Evolutionary conservation across 768 basidiomycete species (phyloP).

Genomic region (Hericium erinaceus): DNA sequence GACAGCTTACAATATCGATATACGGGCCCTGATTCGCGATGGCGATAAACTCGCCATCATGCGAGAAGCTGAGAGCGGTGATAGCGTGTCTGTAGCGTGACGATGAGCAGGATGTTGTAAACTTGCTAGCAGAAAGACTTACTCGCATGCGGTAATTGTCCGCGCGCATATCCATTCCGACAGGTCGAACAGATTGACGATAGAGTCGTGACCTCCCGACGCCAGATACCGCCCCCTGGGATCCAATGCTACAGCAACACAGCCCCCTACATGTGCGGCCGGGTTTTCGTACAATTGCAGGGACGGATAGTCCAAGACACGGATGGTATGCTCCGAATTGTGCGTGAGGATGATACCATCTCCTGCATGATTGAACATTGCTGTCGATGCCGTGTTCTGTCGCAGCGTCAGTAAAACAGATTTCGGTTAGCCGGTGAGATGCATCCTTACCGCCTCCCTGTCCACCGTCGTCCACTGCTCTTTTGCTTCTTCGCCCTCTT

Average conservation of each 20-base stretch:
- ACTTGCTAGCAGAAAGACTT: conserved; percentile 21
- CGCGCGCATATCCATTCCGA: conserved; percentile 74
- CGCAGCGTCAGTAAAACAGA: not conserved
- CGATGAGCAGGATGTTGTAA: not conserved
- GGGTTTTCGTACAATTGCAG: conserved; percentile 49
- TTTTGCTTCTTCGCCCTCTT: conserved; percentile 40
- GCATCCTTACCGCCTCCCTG: conserved; percentile 10
- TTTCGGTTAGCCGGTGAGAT: too few relatives aligned
- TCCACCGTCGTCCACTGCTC: conserved; percentile 39
- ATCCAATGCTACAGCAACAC: conserved; percentile 65
- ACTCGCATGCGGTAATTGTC: conserved; percentile 79
- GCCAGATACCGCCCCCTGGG: conserved; percentile 77
- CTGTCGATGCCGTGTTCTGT: conserved; percentile 51
- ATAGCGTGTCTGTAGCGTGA: conserved; percentile 46
- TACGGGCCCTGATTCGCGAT: conserved; percentile 64
- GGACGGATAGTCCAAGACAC: conserved; percentile 62
- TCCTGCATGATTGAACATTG: conserved; percentile 68
- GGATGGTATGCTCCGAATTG: conserved; percentile 53
- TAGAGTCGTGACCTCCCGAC: conserved; percentile 73
- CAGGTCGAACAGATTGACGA: conserved; percentile 73
- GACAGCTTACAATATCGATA: conserved; percentile 65
- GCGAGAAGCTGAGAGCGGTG: conserved; percentile 68
- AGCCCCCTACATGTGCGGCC: conserved; percentile 76
- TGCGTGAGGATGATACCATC: conserved; percentile 63
- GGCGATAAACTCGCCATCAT: conserved; percentile 77